Evolutionary conservation across 352 stramenopile genomes (phyloP).

Genomic region (Phytophthora quininea): DNA sequence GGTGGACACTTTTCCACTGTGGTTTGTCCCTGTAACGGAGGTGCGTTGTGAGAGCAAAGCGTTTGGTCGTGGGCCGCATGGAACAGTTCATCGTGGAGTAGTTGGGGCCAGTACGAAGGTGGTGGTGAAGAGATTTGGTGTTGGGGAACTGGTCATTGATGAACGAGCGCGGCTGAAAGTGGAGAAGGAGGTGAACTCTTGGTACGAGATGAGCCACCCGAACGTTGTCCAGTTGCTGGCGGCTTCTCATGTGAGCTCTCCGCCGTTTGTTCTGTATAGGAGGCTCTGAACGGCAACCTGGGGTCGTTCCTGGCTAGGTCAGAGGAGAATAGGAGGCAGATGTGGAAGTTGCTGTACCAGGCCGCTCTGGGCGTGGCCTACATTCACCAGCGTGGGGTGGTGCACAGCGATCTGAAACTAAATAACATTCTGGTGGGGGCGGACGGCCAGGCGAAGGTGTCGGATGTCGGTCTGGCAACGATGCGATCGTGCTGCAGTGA

Average conservation of each 20-base stretch:
- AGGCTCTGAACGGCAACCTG: slow-evolving; percentile 27
- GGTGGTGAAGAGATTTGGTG: slow-evolving; percentile 35
- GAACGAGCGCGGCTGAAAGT: background rate
- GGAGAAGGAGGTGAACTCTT: slow-evolving; percentile 28
- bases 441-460: slow-evolving; percentile 2
- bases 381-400: slow-evolving; percentile 21
- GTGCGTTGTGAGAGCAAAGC: slow-evolving; percentile 9
- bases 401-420: slow-evolving; percentile 25
- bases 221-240: slow-evolving; percentile 39
- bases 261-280: slow-evolving; percentile 35
- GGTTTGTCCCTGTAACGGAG: slow-evolving; percentile 16
- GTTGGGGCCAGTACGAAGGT: slow-evolving; percentile 19
- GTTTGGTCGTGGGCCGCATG: slow-evolving; percentile 25
- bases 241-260: slow-evolving; percentile 34
- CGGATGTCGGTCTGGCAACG: slow-evolving; percentile 3
- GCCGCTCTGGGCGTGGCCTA: slow-evolving; percentile 45
- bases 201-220: slow-evolving; percentile 31
- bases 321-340: background rate
- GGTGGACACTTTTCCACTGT: background rate
- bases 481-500: background rate
- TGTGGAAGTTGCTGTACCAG: slow-evolving; percentile 34
- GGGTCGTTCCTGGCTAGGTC: slow-evolving; percentile 13
- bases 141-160: slow-evolving; percentile 11
- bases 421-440: slow-evolving; percentile 29
- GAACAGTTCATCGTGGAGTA: slow-evolving; percentile 19